Percentiles rank a stretch among this genome's conserved stretches.
Evolutionary conservation across 192 early-diverging fungal species (phyloP).

Genomic region (Podila horticola): DNA sequence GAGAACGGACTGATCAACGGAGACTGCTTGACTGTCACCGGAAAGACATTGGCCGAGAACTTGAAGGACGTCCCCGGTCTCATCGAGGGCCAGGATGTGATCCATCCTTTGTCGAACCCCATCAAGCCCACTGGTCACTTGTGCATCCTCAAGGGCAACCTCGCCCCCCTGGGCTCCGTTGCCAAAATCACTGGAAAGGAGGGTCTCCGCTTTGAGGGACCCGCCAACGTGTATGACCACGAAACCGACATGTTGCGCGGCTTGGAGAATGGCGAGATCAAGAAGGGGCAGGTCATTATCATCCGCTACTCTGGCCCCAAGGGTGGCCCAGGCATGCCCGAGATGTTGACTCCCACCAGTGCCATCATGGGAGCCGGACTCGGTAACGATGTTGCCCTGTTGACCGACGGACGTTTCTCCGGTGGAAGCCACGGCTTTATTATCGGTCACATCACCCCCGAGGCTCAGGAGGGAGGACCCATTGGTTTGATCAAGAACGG

Average conservation of each 20-base stretch:
- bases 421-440: slow-evolving; percentile 99
- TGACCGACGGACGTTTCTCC: slow-evolving; percentile 99
- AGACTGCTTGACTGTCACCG: slow-evolving; percentile 94
- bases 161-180: slow-evolving; percentile 95
- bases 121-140: slow-evolving; percentile 97
- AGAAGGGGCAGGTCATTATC: slow-evolving; percentile 90
- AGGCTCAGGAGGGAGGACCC: slow-evolving; percentile 97
- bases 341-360: slow-evolving; percentile 98
- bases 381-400: slow-evolving; percentile 95
- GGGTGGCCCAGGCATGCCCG: slow-evolving; percentile 99
- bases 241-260: slow-evolving; percentile 94
- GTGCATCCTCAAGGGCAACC: slow-evolving; percentile 93
- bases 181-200: slow-evolving; percentile 99
- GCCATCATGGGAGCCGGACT: slow-evolving; percentile 99
- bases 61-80: slow-evolving; percentile 81
- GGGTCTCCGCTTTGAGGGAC: slow-evolving; percentile 89
- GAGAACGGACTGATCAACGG: slow-evolving; percentile 87
- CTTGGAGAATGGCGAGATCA: slow-evolving; percentile 87
- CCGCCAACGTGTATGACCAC: slow-evolving; percentile 91
- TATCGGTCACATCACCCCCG: slow-evolving; percentile 98
- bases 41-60: slow-evolving; percentile 97
- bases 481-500: slow-evolving; percentile 92
- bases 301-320: slow-evolving; percentile 99
- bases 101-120: slow-evolving; percentile 81
- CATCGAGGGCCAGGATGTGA: slow-evolving; percentile 85